These are phyloP conservation scores for Drechmeria coniospora DNA, from an alignment of 2,329 filamentous ascomycete genomes.

Conservation along the genomic window DNA sequence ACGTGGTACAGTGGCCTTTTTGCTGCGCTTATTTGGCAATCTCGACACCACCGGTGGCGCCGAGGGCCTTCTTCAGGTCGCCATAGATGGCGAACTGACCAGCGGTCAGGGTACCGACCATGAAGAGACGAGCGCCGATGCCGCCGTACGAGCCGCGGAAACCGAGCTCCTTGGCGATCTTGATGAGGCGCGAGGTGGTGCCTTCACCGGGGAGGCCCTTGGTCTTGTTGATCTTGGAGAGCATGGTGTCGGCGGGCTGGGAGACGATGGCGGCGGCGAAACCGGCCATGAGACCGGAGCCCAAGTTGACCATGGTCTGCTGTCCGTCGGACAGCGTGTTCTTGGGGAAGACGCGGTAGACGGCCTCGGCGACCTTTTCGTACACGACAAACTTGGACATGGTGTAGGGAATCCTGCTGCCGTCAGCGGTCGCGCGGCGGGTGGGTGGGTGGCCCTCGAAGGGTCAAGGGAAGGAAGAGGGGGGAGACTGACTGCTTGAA, in stretches of 20 bases:
- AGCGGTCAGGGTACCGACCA: constrained; percentile 57
- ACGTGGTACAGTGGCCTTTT: too few species aligned
- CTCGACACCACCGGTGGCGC: constrained; percentile 9
- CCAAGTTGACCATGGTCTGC: constrained; percentile 72
- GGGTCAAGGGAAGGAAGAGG: neutral
- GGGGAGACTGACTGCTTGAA: constrained; percentile 32
- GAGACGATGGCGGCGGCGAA: constrained; percentile 79
- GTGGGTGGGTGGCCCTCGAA: too few species aligned
- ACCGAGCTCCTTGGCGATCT: constrained; percentile 79
- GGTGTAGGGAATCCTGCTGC: constrained; percentile 66
- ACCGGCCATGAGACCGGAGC: constrained; percentile 37
- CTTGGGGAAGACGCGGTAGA: constrained; percentile 60
- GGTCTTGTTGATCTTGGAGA: constrained; percentile 94
- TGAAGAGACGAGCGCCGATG: constrained; percentile 56
- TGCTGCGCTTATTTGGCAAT: constrained; percentile 10
- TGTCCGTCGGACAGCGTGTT: constrained; percentile 46
- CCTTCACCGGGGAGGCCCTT: constrained; percentile 76
- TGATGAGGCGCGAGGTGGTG: constrained; percentile 64
- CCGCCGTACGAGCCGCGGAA: constrained; percentile 62
- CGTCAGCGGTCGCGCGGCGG: too few species aligned
- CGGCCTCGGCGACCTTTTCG: constrained; percentile 69
- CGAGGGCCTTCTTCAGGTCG: constrained; percentile 49
- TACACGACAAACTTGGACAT: constrained; percentile 92
- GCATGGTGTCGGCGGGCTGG: constrained; percentile 86
- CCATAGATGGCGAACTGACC: constrained; percentile 87